Evolutionary conservation across 306 rosid species (phyloP), one percentile per base, ranked within the genome.

Genomic region (Cajanus cajan): DNA sequence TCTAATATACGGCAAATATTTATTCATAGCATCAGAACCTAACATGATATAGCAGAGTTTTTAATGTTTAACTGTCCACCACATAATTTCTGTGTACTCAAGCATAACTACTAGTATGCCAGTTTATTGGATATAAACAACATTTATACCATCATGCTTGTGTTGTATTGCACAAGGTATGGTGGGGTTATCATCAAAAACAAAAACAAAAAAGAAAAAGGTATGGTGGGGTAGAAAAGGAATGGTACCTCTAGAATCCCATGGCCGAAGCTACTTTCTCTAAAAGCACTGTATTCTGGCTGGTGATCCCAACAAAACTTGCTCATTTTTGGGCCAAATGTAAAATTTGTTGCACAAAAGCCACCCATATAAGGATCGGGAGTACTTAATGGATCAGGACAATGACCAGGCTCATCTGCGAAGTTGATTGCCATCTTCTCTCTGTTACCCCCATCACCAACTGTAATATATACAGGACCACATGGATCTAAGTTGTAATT

Each of bases 371-470:
- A 71, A 13, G 82, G 50, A 58, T 86, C 90, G 16, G 80, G 84
- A 64, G 90, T 77, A 47, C 83, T 85, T 65, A 52, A 82, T 70
- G 95, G 95, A 45, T 87, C 83, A 34, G 87, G 93, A 86, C 92
- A 93, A 5, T 83, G 67, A 71, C 90, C 94, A 18, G 89, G 92
- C 54, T 89, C 94, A 71, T 91, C 93, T 37, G 90, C 87, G 16
- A 87, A 69, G 9, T 55, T 15, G 33, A 76, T 70, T 41, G 98
- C 85, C 98, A 91, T 89, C 88, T 90, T 91, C 87, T 93, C 98
- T 82, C 93, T 83, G 37, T 93, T 93, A 61, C 95, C 98, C 34
- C 95, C 97, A 64, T 93, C 98, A 50, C 97, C 98, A 58, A 93
- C 82, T 15, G 92, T 78, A 74, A 93, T 78, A 72, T 93, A 77